Conservation (phyloP, 371 early-diverging fungal genomes). For the Dinochytrium kinnereticum region DNA sequence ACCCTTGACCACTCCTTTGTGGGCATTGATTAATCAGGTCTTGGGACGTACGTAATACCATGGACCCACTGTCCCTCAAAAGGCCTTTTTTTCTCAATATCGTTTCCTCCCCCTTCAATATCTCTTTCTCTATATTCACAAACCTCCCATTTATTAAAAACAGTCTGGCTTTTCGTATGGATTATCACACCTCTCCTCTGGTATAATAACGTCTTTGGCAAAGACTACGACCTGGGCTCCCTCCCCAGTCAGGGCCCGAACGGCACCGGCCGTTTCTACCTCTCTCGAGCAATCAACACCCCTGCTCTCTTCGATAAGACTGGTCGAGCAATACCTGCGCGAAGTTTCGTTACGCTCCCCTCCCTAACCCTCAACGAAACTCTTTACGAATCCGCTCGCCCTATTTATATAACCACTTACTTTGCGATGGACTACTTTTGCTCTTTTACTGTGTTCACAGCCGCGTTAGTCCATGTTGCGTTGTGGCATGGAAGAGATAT, state of each 20-base stretch:
- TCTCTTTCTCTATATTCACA: too few species aligned
- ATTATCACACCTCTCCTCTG: background rate
- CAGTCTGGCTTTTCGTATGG: slow-evolving; percentile 1
- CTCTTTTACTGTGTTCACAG: slow-evolving; percentile 14
- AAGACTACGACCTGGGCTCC: background rate
- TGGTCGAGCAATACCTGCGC: background rate
- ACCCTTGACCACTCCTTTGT: background rate
- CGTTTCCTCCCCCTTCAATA: too few species aligned
- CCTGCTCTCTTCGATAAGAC: background rate
- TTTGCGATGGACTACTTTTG: slow-evolving; percentile 28
- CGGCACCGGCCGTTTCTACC: background rate
- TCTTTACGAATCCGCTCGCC: slow-evolving; percentile 69
- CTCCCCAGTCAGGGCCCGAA: background rate
- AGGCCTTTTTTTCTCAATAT: too few species aligned
- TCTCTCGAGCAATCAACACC: slow-evolving; percentile 12
- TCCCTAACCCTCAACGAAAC: background rate
- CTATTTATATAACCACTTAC: slow-evolving; percentile 63
- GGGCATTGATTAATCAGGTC: background rate
- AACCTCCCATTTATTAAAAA: too few species aligned
- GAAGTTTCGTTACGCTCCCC: background rate
- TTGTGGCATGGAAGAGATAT: slow-evolving; percentile 43
- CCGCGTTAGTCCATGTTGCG: slow-evolving; percentile 29
- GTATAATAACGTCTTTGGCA: slow-evolving; percentile 9
- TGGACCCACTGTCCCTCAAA: too few species aligned
- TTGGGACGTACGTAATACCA: background rate